phyloP scores from a whole-genome alignment of 805 yeast genomes.

The Ogataea pignaliae region DNA sequence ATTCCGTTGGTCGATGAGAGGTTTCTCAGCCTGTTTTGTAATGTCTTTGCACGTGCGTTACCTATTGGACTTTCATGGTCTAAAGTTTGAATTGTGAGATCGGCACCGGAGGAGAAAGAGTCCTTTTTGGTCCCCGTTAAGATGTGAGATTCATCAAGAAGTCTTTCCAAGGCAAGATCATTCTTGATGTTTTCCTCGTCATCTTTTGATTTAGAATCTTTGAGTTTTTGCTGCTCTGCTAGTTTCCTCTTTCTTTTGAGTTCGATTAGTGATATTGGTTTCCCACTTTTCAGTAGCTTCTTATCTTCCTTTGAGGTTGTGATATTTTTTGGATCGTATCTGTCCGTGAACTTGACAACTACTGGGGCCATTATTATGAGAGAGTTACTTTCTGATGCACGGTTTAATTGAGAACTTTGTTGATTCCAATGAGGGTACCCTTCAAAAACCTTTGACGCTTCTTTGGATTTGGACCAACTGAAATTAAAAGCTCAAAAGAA shows the following conservation, averaged over 20 bases:
- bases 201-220: conserved; percentile 28
- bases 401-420: too few relatives aligned
- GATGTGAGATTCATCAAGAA: conserved; percentile 69
- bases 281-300: conserved; percentile 54
- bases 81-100: conserved; percentile 56
- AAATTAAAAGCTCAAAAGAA: too few relatives aligned
- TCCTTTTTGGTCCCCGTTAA: conserved; percentile 35
- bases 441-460: too few relatives aligned
- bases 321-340: conserved; percentile 22
- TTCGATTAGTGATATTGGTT: conserved; percentile 47
- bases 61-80: conserved; percentile 64
- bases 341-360: conserved; percentile 44
- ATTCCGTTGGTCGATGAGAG: conserved; percentile 44
- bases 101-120: conserved; percentile 61
- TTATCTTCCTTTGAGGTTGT: conserved; percentile 43
- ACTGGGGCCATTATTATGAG: conserved; percentile 33
- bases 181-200: conserved; percentile 57
- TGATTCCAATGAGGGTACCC: too few relatives aligned
- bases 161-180: conserved; percentile 68
- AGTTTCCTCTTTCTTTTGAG: conserved; percentile 32
- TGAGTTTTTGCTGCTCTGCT: conserved; percentile 26
- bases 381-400: too few relatives aligned
- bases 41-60: conserved; percentile 59
- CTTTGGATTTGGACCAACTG: too few relatives aligned
- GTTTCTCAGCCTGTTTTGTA: conserved; percentile 52